These are phyloP conservation scores for Candida pini DNA, from an alignment of 805 yeast genomes.

Conservation along the genomic window DNA sequence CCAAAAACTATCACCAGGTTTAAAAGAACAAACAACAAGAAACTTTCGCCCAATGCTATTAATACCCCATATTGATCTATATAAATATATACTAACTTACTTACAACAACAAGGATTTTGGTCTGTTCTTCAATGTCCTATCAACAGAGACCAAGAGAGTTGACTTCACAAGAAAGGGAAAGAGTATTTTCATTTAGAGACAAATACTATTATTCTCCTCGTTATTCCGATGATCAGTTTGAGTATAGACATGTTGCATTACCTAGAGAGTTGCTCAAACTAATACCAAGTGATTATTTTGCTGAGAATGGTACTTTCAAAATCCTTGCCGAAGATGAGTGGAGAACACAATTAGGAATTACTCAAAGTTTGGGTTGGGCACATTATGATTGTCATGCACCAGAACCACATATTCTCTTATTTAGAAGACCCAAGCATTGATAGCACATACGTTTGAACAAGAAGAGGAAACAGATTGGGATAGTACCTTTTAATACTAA, in stretches of 20 bases:
- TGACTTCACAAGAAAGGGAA: conserved; percentile 78
- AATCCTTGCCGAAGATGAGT: conserved; percentile 88
- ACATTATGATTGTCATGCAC: conserved; percentile 96
- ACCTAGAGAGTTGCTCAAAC: conserved; percentile 93
- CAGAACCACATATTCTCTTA: conserved; percentile 93
- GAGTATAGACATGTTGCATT: conserved; percentile 97
- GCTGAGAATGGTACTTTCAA: conserved; percentile 91
- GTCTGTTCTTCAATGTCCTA: no score
- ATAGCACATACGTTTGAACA: no score
- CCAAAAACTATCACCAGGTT: no score
- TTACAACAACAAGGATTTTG: no score
- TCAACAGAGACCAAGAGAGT: conserved; percentile 52
- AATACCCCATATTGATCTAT: no score
- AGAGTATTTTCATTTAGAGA: conserved; percentile 89
- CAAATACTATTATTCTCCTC: conserved; percentile 87
- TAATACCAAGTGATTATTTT: conserved; percentile 91
- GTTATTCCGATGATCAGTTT: conserved; percentile 85
- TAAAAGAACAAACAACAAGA: no score
- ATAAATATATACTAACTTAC: no score
- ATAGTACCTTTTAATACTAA: no score
- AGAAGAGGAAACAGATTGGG: no score
- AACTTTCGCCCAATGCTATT: no score
- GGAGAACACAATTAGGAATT: conserved; percentile 92
- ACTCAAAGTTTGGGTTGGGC: conserved; percentile 98
- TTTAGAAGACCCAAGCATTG: conserved; percentile 58